Base-by-base conservation (phyloP, 192 early-diverging fungal species). In the Rhizophagus prolifer region DNA sequence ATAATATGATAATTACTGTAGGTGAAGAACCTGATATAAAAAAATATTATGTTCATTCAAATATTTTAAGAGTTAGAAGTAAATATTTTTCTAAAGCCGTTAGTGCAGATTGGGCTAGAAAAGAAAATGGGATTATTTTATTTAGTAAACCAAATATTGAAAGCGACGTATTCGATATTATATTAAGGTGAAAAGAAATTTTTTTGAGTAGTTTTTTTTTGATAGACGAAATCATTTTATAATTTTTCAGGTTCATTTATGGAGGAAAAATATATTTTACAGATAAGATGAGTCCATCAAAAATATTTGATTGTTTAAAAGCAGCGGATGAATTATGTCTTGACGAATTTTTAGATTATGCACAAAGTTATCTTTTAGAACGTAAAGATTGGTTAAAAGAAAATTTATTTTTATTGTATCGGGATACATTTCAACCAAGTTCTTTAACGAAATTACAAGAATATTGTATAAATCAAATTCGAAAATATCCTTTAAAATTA, bases 101-200 rank as follows among this genome's bases (percentile, higher is more conserved):
- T 31, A 54, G 46, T 54, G 50, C 25, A 23, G 36, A 60, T 46
- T 74, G 72, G 72, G n/a, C 34, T 26, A 36, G 28, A 61, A 31
- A 31, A 36, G 58, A 74, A 41, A 38, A 74, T 23, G 72, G 46
- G 34, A 74, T 36, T 3, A 74, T 74, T 1, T 12, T 34, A 19
- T 74, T 61, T 41, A 25, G 13, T 9, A 74, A 74, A 58, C 72
- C 72, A 13, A 74, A 74, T 74, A 74, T 74, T n/a, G 23, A 13
- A 10, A 58, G 58, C 2, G 34, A n/a, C 16, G 59, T 74, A 28
- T 61, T 74, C 28, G 59, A 59, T 36, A 74, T 74, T 41, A 74
- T 74, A 60, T 41, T 74, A 61, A 61, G 31, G 72, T 60, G 25
- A 28, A 12, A 26, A 47, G 34, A 10, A 25, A 25, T 23, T n/a